These are phyloP conservation scores for Spergularia marina DNA, from an alignment of 148 eudicot genomes.

Conservation along the genomic window DNA sequence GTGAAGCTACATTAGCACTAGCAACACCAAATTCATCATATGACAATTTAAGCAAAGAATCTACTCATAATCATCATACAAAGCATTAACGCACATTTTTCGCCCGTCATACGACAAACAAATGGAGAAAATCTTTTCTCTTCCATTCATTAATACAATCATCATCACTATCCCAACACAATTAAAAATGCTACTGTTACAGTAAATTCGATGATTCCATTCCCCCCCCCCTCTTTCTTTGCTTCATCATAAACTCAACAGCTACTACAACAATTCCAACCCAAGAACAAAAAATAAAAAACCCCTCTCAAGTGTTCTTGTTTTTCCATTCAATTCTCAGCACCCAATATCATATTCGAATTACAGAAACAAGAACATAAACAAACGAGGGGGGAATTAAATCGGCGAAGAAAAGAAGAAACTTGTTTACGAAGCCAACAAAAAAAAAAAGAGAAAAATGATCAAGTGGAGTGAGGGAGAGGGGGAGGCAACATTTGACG, in stretches of 20 bases:
- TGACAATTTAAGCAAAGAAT: not conserved
- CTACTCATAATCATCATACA: not conserved
- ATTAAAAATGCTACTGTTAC: conserved; percentile 15
- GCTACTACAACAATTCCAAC: conserved; percentile 16
- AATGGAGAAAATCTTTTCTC: not conserved
- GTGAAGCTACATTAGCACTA: not conserved
- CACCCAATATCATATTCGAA: conserved; percentile 5
- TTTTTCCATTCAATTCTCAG: not conserved
- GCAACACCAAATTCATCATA: not conserved
- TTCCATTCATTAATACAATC: conserved; percentile 8
- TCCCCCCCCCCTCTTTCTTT: too few species aligned
- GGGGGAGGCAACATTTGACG: conserved; percentile 63
- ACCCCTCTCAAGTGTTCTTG: too few species aligned
- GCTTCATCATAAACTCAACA: conserved; percentile 14
- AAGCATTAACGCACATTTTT: too few species aligned
- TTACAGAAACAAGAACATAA: conserved; percentile 13
- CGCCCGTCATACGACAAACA: too few species aligned
- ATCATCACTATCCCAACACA: conserved; percentile 8
- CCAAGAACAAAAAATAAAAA: not conserved
- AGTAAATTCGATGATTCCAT: conserved; percentile 6
- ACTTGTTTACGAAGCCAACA: not conserved
- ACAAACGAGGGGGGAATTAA: not conserved
- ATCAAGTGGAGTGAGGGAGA: conserved; percentile 38
- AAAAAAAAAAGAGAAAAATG: not conserved
- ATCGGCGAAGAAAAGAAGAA: not conserved